These are phyloP conservation scores for Fusarium humuli DNA, from an alignment of 2,329 filamentous ascomycete genomes.

Conservation along the genomic window DNA sequence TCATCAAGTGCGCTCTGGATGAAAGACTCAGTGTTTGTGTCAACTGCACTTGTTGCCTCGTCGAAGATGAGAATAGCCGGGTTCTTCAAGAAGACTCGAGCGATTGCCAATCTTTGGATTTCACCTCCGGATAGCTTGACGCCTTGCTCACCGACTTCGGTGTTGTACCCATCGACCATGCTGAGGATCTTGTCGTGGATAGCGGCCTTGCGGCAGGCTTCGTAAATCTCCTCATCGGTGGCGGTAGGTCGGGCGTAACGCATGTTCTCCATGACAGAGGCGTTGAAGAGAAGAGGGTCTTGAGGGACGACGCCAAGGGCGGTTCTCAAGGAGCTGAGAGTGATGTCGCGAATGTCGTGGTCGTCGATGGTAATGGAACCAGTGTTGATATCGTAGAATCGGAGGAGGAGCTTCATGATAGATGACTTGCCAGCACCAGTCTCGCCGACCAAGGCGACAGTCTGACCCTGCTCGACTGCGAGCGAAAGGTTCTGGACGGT, in stretches of 20 bases:
- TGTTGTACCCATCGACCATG: constrained; percentile 65
- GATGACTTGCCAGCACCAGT: constrained; percentile 74
- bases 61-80: constrained; percentile 74
- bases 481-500: constrained; percentile 64
- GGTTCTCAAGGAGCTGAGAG: constrained; percentile 66
- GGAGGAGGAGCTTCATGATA: constrained; percentile 68
- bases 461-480: constrained; percentile 62
- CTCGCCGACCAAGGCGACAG: constrained; percentile 70
- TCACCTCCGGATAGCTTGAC: constrained; percentile 68
- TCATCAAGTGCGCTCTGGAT: constrained; percentile 60
- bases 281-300: constrained; percentile 72
- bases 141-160: constrained; percentile 67
- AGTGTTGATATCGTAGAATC: constrained; percentile 68
- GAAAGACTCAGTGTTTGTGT: constrained; percentile 57
- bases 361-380: constrained; percentile 69
- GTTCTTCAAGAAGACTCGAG: constrained; percentile 64
- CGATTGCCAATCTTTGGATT: constrained; percentile 66
- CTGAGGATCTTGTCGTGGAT: constrained; percentile 73
- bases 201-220: constrained; percentile 70
- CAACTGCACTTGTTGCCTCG: constrained; percentile 71
- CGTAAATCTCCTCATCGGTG: constrained; percentile 68
- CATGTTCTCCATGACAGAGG: constrained; percentile 72
- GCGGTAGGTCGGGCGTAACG: constrained; percentile 71
- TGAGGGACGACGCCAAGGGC: constrained; percentile 73
- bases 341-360: constrained; percentile 69